Percentiles rank a stretch among this genome's conserved stretches.
These are phyloP conservation scores for Stenocarpella maydis DNA, from an alignment of 2,329 filamentous ascomycete species.

Conservation along the genomic window DNA sequence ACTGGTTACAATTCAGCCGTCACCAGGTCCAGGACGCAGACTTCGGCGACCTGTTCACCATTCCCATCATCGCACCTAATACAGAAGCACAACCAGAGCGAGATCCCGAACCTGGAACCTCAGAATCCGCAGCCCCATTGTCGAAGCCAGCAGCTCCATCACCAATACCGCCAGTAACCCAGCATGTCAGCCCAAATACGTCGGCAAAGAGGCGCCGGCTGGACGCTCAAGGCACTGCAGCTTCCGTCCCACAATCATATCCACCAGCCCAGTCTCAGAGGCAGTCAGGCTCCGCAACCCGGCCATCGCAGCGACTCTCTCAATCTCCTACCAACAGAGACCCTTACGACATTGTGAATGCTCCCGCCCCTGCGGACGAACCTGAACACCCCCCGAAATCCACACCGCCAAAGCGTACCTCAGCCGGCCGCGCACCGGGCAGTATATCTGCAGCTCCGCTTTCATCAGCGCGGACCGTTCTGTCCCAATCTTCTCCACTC, in stretches of 20 bases:
- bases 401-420: constrained; percentile 35
- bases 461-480: neutral
- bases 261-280: neutral
- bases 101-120: constrained; percentile 34
- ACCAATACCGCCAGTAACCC: constrained; percentile 40
- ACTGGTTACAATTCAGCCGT: constrained; percentile 48
- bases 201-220: constrained; percentile 57
- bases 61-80: constrained; percentile 39
- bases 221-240: constrained; percentile 38
- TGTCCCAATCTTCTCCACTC: constrained; percentile 23
- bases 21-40: constrained; percentile 68
- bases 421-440: constrained; percentile 32
- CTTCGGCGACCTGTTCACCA: constrained; percentile 60
- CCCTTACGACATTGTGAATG: constrained; percentile 43
- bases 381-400: constrained; percentile 32
- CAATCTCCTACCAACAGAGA: constrained; percentile 37
- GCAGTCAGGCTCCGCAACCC: constrained; percentile 13
- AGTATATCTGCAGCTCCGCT: neutral
- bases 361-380: constrained; percentile 41
- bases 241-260: constrained; percentile 24
- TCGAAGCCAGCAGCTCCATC: constrained; percentile 21
- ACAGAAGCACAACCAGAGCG: constrained; percentile 31
- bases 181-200: constrained; percentile 54
- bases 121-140: constrained; percentile 28
- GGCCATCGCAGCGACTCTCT: constrained; percentile 37